Evolutionary conservation across 768 basidiomycete species (phyloP), one percentile per base, ranked within the genome.

Genomic region (Suillus spraguei): DNA sequence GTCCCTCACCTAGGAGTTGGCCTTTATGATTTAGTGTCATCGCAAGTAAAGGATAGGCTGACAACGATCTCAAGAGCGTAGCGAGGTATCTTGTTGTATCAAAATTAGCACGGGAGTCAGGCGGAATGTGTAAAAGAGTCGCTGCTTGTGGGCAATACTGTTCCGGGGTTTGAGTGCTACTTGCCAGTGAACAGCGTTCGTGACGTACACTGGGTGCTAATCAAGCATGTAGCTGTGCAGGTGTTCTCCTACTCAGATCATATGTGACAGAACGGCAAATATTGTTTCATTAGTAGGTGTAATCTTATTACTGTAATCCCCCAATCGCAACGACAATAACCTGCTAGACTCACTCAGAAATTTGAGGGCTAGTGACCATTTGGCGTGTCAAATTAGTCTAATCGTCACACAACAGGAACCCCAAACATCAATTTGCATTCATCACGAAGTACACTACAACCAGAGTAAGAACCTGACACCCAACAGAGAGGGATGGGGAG

Each of bases 391-490:
- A n/a, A n/a, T 5, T 7, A 0, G 24, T 16, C 24, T 3, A 28
- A 49, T 33, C n/a, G 35, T 7, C n/a, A 52, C 22, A 50, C 41
- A 32, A 41, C 9, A 14, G 59, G 20, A 66, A 46, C 67, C 63
- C 9, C 41, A 62, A 69, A 24, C 58, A 14, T 59, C 61, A 2
- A 59, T 60, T 64, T 59, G 35, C 36, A 63, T 64, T 69, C 62
- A 24, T 63, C 49, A 39, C 41, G 44, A n/a, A 32, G 39, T 39
- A 52, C 28, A 59, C 49, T 32, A 47, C 22, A 20, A 52, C n/a
- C 39, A n/a, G 2, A 20, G 5, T 10, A n/a, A 28, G 56, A 58
- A 41, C 20, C 65, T 61, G 59, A 24, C 33, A 36, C 41, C 42
- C 65, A 58, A 32, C 50, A n/a, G 20, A 13, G 10, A 61, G 5